These are phyloP conservation scores for Epichloe uncinata DNA, from an alignment of 2,329 filamentous ascomycete species.

Conservation along the genomic window DNA sequence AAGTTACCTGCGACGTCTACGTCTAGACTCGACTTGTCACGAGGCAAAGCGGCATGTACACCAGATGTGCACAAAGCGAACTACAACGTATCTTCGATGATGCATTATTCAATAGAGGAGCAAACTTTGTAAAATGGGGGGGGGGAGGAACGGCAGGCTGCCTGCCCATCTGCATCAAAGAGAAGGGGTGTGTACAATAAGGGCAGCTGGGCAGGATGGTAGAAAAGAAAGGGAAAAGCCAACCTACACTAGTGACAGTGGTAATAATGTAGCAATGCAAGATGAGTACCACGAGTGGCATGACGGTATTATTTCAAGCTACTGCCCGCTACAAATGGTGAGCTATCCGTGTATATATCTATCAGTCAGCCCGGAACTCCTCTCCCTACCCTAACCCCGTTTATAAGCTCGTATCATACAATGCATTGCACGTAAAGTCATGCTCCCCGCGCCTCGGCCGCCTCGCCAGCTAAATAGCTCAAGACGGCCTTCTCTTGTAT, in stretches of 20 bases:
- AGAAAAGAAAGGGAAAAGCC: neutral
- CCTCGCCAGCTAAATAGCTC: slow-evolving; percentile 32
- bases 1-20: no score
- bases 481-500: slow-evolving; percentile 22
- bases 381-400: no score
- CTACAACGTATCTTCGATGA: no score
- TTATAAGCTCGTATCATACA: neutral
- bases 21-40: no score
- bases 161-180: neutral
- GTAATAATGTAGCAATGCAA: neutral
- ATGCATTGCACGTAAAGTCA: neutral
- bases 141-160: neutral
- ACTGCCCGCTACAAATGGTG: no score
- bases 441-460: slow-evolving; percentile 15
- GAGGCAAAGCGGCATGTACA: no score
- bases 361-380: neutral
- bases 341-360: neutral
- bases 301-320: no score
- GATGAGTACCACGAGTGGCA: neutral
- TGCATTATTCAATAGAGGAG: no score
- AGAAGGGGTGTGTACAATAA: neutral
- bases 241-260: neutral
- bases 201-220: neutral
- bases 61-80: no score
- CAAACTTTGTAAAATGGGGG: no score